A percentile compares a stretch with the other conserved stretches of the same genome.
phyloP scores from a whole-genome alignment of 148 eudicot genomes.

The Amaranthus hypochondriacus region DNA sequence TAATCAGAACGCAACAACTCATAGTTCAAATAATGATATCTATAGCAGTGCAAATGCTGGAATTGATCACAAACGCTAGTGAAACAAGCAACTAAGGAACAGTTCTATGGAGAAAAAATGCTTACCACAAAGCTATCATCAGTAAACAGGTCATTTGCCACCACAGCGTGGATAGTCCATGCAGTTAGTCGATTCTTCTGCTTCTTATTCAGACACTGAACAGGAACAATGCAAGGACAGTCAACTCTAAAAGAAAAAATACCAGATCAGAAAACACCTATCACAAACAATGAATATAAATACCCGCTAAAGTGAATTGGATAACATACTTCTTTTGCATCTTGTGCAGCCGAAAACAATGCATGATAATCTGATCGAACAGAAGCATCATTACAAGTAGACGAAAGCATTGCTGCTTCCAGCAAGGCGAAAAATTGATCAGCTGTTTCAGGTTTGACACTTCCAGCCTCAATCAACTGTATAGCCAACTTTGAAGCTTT shows the following conservation, averaged over 20 bases:
- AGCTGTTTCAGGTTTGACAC: conserved; percentile 65
- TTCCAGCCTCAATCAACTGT: conserved; percentile 86
- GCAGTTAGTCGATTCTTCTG: conserved; percentile 58
- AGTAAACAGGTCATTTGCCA: conserved; percentile 87
- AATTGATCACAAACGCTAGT: not conserved
- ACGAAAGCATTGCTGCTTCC: conserved; percentile 77
- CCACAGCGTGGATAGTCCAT: conserved; percentile 75
- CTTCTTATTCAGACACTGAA: conserved; percentile 63
- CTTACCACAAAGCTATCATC: conserved; percentile 99
- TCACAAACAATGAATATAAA: not conserved
- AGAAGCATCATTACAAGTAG: conserved; percentile 63
- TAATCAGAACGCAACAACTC: not conserved
- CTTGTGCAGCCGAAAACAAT: conserved; percentile 75
- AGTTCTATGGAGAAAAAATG: conserved; percentile 1
- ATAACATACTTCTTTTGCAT: conserved; percentile 52
- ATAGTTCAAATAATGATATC: not conserved
- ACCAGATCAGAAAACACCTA: not conserved
- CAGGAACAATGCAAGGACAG: conserved; percentile 9
- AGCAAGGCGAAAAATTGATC: conserved; percentile 64
- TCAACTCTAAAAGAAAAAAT: not conserved
- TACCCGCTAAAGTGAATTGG: not conserved
- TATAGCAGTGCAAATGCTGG: not conserved
- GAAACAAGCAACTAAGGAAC: not conserved
- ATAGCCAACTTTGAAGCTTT: conserved; percentile 93
- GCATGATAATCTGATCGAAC: conserved; percentile 75